Conservation (phyloP, 2,329 filamentous ascomycete species). For the Xylaria sp. region DNA sequence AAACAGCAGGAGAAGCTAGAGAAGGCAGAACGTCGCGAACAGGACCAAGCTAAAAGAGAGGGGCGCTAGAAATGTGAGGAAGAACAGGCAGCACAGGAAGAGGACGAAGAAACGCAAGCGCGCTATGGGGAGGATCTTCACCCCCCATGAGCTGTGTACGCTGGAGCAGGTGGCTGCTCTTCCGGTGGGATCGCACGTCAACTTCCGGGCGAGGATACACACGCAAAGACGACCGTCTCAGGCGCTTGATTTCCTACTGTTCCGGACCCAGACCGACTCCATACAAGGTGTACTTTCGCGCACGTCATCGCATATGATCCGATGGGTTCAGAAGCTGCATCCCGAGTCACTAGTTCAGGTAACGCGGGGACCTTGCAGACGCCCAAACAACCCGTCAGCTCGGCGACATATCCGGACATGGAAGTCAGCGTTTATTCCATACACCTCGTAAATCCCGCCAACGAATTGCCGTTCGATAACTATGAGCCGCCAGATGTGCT, state of each 20-base stretch:
- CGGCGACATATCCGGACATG: conserved; percentile 72
- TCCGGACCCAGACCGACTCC: conserved; percentile 80
- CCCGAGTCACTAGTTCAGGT: conserved; percentile 78
- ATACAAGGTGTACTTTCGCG: conserved; percentile 74
- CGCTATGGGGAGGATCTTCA: conserved; percentile 23
- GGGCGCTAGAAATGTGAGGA: conserved; percentile 35
- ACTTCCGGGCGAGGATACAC: conserved; percentile 74
- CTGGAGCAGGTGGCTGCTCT: conserved; percentile 43
- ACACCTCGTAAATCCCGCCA: conserved; percentile 51
- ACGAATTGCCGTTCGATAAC: conserved; percentile 52
- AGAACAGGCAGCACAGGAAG: conserved; percentile 22
- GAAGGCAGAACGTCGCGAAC: conserved; percentile 35
- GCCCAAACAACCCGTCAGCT: conserved; percentile 73
- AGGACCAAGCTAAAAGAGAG: conserved; percentile 30
- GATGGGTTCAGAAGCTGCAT: conserved; percentile 81
- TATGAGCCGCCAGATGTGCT: conserved; percentile 65
- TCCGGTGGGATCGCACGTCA: conserved; percentile 59
- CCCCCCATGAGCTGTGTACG: conserved; percentile 24
- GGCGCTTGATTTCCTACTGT: conserved; percentile 80
- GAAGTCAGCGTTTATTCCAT: conserved; percentile 69
- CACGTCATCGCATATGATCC: conserved; percentile 63
- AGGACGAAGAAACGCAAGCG: conserved; percentile 18
- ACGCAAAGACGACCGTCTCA: conserved; percentile 80
- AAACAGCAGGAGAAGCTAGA: conserved; percentile 31
- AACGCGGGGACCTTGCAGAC: conserved; percentile 70